Evolutionary conservation across 148 eudicot species (phyloP), one percentile per base, ranked within the genome.

Genomic region (Chenopodium suecicum): DNA sequence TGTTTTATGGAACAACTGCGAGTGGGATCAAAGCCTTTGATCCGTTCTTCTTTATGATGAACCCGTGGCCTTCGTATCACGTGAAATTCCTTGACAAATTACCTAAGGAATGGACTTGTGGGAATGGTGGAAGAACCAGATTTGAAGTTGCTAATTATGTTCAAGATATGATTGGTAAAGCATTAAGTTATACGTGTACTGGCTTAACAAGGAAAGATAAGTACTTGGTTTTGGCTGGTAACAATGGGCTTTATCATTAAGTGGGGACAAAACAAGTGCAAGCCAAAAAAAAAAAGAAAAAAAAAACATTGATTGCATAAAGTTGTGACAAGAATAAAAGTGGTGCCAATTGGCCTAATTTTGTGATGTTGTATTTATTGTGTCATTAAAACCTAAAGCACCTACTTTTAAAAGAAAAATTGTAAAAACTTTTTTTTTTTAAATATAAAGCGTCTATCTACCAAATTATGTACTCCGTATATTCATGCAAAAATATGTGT

Each of bases 141-240:
- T 74, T 78, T 52, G 88, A 86, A 60, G 88, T 86, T 34, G 88
- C 88, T 12, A 86, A 86, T 76, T 72, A 75, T 78, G 86, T 84
- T 52, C 88, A 86, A 58, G 82, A 67, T 4, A 78, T 80, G 71
- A 80, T 86, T 63, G 86, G 78, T 27, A 78, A 56, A 74, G 78
- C 86, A 25, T 76, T 86, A 37, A 84, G 86, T 46, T 86, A 81
- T 75, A 67, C 78, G 23, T 86, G 86, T n/a, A 86, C 86, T 16
- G 11, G 70, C 13, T 74, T 83, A 56, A 83, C 88, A 1, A 86
- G 88, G 69, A 86, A 81, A 63, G 84, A 86, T 20, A 86, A 86
- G 86, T 86, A 86, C 71, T 54, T 79, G 60, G 81, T 84, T 48
- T 75, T 86, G 58, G 88, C 84, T 7, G 86, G 86, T 1, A 83